phyloP scores from a whole-genome alignment of 176 grass and related monocot species.

The Carex scoparia region DNA sequence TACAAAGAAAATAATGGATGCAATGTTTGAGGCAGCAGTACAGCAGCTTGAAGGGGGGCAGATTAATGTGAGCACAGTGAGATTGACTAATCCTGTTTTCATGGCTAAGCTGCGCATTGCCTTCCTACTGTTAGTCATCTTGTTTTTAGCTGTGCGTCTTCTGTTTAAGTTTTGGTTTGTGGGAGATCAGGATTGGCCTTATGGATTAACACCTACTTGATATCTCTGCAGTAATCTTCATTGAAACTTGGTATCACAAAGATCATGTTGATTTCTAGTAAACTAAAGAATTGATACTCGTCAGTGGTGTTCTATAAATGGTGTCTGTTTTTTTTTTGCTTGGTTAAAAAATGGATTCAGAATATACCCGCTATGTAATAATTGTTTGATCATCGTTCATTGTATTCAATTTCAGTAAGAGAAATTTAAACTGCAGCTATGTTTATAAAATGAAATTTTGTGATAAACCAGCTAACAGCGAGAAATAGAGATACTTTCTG shows the following conservation, averaged over 20 bases:
- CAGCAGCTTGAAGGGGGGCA: background rate
- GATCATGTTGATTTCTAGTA: background rate
- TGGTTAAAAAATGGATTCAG: too few relatives aligned
- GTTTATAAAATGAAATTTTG: background rate
- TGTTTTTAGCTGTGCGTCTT: background rate
- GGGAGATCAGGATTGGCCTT: background rate
- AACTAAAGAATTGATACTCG: background rate
- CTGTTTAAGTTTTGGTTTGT: background rate
- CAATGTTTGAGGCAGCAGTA: conserved; percentile 11
- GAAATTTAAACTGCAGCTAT: background rate
- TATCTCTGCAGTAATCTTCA: too few relatives aligned
- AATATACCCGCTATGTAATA: background rate
- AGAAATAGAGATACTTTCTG: background rate
- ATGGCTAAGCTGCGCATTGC: background rate
- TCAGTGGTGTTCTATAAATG: background rate
- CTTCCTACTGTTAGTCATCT: background rate
- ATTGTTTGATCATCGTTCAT: background rate
- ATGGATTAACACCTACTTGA: conserved; percentile 12
- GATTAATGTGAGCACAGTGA: background rate
- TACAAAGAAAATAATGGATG: conserved; percentile 17
- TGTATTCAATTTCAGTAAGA: background rate
- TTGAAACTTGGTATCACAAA: too few relatives aligned
- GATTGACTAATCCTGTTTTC: background rate
- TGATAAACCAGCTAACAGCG: too few relatives aligned
- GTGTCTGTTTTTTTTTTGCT: background rate